Conservation (phyloP, 106 monocot genomes). For the Dendrobium catenatum region DNA sequence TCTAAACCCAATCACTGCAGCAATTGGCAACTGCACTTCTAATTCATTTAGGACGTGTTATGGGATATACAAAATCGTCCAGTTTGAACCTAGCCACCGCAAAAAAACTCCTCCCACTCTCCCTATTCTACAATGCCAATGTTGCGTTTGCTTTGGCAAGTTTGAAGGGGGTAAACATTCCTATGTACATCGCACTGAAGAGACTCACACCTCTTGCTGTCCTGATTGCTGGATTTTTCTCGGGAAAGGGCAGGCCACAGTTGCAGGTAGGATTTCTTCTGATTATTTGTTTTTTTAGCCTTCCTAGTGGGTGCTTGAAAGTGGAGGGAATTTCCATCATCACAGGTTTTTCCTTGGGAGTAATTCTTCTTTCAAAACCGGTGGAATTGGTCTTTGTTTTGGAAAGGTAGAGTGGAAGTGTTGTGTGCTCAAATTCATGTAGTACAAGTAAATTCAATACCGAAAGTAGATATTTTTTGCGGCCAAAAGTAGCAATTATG, state of each 20-base stretch:
- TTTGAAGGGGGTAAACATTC: slow-evolving; percentile 92
- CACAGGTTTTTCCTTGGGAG: no score
- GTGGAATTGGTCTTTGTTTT: no score
- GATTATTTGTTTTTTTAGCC: background rate
- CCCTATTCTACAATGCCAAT: slow-evolving; percentile 97
- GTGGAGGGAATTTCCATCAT: no score
- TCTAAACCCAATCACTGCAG: slow-evolving; percentile 24
- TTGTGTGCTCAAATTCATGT: no score
- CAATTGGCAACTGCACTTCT: slow-evolving; percentile 71
- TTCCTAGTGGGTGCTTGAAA: background rate
- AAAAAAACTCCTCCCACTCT: slow-evolving; percentile 87
- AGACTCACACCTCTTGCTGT: slow-evolving; percentile 97
- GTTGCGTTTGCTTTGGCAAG: slow-evolving; percentile 95
- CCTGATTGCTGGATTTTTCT: slow-evolving; percentile 59
- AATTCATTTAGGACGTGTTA: slow-evolving; percentile 57
- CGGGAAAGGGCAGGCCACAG: slow-evolving; percentile 78
- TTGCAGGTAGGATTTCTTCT: slow-evolving; percentile 44
- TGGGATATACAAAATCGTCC: slow-evolving; percentile 54
- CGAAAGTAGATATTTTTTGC: no score
- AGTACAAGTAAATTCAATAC: no score
- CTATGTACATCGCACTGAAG: slow-evolving; percentile 98
- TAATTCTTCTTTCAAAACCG: no score
- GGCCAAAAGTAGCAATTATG: no score
- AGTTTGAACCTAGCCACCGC: slow-evolving; percentile 50
- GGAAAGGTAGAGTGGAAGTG: no score